These are phyloP conservation scores for Lepidium didymum DNA, from an alignment of 345 rosid species.

Conservation along the genomic window DNA sequence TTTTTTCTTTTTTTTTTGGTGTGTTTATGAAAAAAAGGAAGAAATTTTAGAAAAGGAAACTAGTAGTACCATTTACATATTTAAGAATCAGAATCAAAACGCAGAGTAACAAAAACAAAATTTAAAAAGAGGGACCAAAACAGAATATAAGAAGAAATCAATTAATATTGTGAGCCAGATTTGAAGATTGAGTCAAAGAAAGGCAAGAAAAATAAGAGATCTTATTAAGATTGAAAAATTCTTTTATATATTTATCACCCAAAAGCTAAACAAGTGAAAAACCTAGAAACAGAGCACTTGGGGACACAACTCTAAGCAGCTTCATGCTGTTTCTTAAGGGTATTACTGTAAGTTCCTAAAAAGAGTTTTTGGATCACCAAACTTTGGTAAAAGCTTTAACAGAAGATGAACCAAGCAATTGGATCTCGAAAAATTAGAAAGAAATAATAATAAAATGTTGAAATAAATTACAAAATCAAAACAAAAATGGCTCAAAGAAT, in stretches of 20 bases:
- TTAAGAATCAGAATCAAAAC: conserved; percentile 30
- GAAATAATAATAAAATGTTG: background rate
- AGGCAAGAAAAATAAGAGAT: conserved; percentile 3
- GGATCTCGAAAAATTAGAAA: background rate
- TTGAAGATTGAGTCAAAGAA: conserved; percentile 22
- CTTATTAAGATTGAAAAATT: conserved; percentile 1
- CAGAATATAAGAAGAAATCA: conserved; percentile 4
- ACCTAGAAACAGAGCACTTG: conserved; percentile 16
- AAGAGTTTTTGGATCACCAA: conserved; percentile 14
- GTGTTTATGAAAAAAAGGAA: background rate
- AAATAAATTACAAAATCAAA: background rate
- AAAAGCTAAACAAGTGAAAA: background rate
- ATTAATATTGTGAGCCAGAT: background rate
- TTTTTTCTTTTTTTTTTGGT: background rate
- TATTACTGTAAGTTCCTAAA: conserved; percentile 10
- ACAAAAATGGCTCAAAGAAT: background rate
- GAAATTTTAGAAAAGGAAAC: conserved; percentile 7
- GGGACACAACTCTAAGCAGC: background rate
- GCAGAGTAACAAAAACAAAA: background rate
- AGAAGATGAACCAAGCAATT: conserved; percentile 14
- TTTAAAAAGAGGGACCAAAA: conserved; percentile 18
- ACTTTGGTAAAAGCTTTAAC: background rate
- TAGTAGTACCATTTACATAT: conserved; percentile 22
- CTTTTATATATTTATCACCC: background rate
- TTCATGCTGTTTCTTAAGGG: conserved; percentile 12